A percentile compares a stretch with the other conserved stretches of the same genome.
Conservation (phyloP, 768 basidiomycete species). For the Hortiboletus campestris region DNA sequence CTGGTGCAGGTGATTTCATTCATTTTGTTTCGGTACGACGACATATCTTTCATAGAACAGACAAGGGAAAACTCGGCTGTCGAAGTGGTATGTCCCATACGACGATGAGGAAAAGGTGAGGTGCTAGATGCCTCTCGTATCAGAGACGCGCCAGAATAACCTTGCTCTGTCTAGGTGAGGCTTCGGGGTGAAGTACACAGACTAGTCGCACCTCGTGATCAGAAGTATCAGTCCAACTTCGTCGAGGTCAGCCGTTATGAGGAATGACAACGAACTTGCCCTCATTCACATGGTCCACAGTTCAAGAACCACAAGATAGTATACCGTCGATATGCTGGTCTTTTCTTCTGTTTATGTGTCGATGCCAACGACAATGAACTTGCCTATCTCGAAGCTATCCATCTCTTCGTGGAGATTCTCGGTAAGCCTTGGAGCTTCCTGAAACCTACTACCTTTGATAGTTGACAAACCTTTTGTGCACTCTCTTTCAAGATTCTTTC, state of each 20-base stretch:
- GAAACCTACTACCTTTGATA: not conserved
- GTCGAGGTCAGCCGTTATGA: slow-evolving; percentile 73
- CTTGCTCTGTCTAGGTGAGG: slow-evolving; percentile 58
- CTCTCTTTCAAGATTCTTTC: slow-evolving; percentile 71
- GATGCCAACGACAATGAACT: slow-evolving; percentile 99
- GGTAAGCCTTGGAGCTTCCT: slow-evolving; percentile 49
- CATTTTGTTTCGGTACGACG: not conserved
- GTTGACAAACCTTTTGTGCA: not conserved
- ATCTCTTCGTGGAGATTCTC: slow-evolving; percentile 96
- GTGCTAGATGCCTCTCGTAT: not conserved
- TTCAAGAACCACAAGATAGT: slow-evolving; percentile 98
- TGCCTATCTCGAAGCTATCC: slow-evolving; percentile 95
- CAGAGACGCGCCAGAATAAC: not conserved
- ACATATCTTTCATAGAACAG: slow-evolving; percentile 63
- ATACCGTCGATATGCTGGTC: slow-evolving; percentile 93
- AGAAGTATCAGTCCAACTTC: slow-evolving; percentile 99
- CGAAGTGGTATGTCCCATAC: slow-evolving; percentile 99
- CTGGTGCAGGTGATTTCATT: slow-evolving; percentile 75
- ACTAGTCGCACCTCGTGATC: slow-evolving; percentile 92
- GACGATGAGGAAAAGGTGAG: slow-evolving; percentile 97
- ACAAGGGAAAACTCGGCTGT: slow-evolving; percentile 95
- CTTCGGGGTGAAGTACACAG: slow-evolving; percentile 96
- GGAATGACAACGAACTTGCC: not conserved
- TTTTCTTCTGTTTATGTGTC: slow-evolving; percentile 97
- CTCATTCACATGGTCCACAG: slow-evolving; percentile 40